Conservation (phyloP, 345 rosid genomes). For the Gynandropsis gynandra region DNA sequence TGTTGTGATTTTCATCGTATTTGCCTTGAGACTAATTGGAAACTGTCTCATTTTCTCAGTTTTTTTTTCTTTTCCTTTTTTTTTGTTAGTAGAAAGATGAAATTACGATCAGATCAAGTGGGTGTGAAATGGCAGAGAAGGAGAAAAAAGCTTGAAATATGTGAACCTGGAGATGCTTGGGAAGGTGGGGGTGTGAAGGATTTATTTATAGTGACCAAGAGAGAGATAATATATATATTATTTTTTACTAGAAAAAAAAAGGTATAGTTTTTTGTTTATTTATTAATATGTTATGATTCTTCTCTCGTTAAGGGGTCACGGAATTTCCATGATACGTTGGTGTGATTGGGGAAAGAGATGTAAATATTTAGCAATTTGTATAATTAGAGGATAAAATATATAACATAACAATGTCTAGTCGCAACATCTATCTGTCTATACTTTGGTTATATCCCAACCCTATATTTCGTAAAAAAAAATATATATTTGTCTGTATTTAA, state of each 20-base stretch:
- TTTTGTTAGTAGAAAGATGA: neutral
- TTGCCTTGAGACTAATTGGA: slow-evolving; percentile 14
- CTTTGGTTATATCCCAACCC: no score
- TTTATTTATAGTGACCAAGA: neutral
- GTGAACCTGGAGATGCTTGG: neutral
- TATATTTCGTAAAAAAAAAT: no score
- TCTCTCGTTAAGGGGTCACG: slow-evolving; percentile 27
- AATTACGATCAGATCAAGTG: neutral
- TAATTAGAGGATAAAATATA: slow-evolving; percentile 2
- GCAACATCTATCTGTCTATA: no score
- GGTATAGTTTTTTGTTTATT: neutral
- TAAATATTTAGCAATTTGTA: slow-evolving; percentile 9
- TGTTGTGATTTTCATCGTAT: slow-evolving; percentile 14
- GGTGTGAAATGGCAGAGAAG: neutral
- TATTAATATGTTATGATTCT: neutral
- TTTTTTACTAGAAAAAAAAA: no score
- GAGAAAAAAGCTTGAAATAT: neutral
- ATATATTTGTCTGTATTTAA: no score
- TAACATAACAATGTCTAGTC: neutral
- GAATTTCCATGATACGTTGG: slow-evolving; percentile 29
- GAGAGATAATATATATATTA: no score
- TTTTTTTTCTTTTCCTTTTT: neutral
- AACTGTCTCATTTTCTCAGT: slow-evolving; percentile 21
- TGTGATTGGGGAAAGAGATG: slow-evolving; percentile 19
- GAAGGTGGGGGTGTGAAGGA: neutral